A percentile compares a stretch with the other conserved stretches of the same genome.
Conservation (phyloP, 768 basidiomycete species). For the Tylopilus balloui region DNA sequence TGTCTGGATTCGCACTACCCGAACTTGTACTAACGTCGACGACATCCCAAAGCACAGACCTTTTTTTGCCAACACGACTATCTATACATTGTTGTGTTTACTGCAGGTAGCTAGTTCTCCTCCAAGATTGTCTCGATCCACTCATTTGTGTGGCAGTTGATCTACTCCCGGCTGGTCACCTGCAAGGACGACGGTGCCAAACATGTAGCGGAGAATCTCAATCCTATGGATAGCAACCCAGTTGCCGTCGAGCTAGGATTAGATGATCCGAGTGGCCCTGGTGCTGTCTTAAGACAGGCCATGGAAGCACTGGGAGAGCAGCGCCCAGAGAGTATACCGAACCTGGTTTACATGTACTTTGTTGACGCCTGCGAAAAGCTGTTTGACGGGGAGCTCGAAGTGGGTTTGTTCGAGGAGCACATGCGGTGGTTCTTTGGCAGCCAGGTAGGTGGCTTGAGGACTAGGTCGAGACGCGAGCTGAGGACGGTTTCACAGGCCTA, state of each 20-base stretch:
- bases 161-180: conserved; percentile 81
- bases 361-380: conserved; percentile 89
- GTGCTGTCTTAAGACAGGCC: conserved; percentile 61
- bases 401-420: conserved; percentile 89
- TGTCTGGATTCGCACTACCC: conserved; percentile 52
- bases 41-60: conserved; percentile 43
- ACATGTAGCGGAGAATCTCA: conserved; percentile 63
- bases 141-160: conserved; percentile 47
- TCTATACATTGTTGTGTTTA: conserved; percentile 85
- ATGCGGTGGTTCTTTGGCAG: conserved; percentile 93
- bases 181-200: conserved; percentile 80
- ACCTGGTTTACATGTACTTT: conserved; percentile 83
- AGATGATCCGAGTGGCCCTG: conserved; percentile 75
- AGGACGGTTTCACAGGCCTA: conserved; percentile 64
- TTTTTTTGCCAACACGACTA: conserved; percentile 90
- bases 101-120: conserved; percentile 58
- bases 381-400: conserved; percentile 91
- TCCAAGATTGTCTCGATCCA: conserved; percentile 2
- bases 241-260: conserved; percentile 81
- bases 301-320: conserved; percentile 56
- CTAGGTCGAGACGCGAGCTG: not conserved
- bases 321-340: conserved; percentile 43
- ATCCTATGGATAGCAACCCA: conserved; percentile 66
- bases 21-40: conserved; percentile 18
- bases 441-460: conserved; percentile 46